Conservation (phyloP, 371 early-diverging fungal genomes). For the Mucor lusitanicus region DNA sequence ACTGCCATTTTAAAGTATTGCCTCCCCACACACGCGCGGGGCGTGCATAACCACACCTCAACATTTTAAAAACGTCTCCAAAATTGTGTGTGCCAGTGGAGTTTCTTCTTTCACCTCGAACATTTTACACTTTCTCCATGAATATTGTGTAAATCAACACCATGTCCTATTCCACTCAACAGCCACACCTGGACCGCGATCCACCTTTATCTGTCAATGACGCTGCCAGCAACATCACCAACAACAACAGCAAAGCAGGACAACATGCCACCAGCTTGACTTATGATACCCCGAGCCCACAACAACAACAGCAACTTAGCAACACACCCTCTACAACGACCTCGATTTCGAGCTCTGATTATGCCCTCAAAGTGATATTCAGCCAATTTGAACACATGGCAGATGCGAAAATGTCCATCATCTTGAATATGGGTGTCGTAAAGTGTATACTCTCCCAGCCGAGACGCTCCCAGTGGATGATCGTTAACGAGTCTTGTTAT, state of each 20-base stretch:
- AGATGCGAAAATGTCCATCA: constrained; percentile 44
- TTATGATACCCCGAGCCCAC: background rate
- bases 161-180: background rate
- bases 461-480: too few species aligned
- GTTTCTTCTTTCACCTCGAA: background rate
- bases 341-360: constrained; percentile 44
- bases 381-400: constrained; percentile 47
- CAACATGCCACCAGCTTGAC: background rate
- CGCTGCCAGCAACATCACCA: too few species aligned
- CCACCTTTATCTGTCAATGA: background rate
- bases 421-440: constrained; percentile 47
- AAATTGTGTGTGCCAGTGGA: background rate
- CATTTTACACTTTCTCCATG: too few species aligned
- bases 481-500: too few species aligned
- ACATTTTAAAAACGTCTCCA: background rate
- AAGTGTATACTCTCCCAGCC: background rate
- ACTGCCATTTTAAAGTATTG: too few species aligned
- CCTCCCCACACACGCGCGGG: background rate
- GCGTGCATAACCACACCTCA: background rate
- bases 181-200: background rate
- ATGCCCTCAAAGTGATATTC: constrained; percentile 49
- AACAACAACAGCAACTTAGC: background rate
- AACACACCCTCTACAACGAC: background rate
- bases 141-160: background rate
- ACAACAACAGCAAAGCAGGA: background rate